Evolutionary conservation across 129 eudicot genomes (phyloP), one percentile per base, ranked within the genome.

Genomic region (Escallonia rubra): DNA sequence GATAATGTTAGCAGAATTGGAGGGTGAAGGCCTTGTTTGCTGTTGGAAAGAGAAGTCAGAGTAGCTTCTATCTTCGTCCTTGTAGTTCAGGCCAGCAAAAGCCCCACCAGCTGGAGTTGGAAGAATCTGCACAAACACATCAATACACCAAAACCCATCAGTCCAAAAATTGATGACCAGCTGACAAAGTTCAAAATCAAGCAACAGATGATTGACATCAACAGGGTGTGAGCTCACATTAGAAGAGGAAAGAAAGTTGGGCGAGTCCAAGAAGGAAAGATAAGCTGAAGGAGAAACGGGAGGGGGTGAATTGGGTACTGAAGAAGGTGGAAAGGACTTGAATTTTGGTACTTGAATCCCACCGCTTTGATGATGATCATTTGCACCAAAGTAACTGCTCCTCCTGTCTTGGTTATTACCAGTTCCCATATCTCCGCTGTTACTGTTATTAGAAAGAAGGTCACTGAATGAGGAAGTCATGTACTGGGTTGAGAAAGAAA

Each of bases 221-320:
- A 52, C 7, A 64, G 6, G 46, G 0, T 12, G 3, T 12, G 54
- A 64, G 13, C 93, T 80, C 78, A 87, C 92, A 85, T 69, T 80
- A 42, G 89, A 78, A 63, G 67, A 76, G 69, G 79, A 65, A 63
- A 83, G 78, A 34, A 82, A 80, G 61, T 84, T 72, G n/a, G 99
- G 99, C 4, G 99, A 94, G 49, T 94, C 96, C 77, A 89, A 77
- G 78, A 94, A 77, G 23, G 86, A 57, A 68, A 92, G 85, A 61
- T 76, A 92, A 41, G 96, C 76, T 13, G 98, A 84, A 53, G 96
- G 88, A 8, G 95, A 92, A 61, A 80, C 41, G 2, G 85, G 84
- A 9, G 82, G 57, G 7, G 84, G 79, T 16, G 83, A 64, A 5
- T 78, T 6, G 14, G 81, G 78, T 6, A 78, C 16, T 57, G 81